Percentiles rank a stretch among this genome's conserved stretches.
phyloP scores from a whole-genome alignment of 768 basidiomycete species.

The Daedaleopsis sinensis region DNA sequence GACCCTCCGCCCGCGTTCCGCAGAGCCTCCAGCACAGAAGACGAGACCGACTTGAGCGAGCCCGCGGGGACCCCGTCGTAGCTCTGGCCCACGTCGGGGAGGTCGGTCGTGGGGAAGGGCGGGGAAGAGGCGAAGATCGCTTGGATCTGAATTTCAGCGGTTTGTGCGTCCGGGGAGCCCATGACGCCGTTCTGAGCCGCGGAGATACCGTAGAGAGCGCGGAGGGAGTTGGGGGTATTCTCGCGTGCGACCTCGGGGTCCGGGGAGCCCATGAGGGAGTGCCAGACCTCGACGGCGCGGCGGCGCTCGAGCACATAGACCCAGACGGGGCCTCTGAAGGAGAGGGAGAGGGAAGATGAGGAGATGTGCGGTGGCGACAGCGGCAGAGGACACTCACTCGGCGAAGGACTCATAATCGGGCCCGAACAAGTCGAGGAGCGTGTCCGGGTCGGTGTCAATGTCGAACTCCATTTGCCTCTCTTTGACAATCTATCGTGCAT shows the following conservation, averaged over 20 bases:
- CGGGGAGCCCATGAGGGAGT: conserved; percentile 71
- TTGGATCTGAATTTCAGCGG: conserved; percentile 79
- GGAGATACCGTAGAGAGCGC: conserved; percentile 66
- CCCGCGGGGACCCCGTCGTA: conserved; percentile 31
- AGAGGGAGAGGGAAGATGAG: not conserved
- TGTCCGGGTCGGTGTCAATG: conserved; percentile 78
- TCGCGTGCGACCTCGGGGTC: conserved; percentile 60
- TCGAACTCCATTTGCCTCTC: conserved; percentile 91
- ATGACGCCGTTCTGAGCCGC: conserved; percentile 65
- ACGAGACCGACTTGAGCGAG: conserved; percentile 47
- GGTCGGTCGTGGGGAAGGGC: conserved; percentile 70
- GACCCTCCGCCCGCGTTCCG: conserved; percentile 33
- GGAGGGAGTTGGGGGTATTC: conserved; percentile 65
- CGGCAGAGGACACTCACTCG: conserved; percentile 58
- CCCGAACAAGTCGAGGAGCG: conserved; percentile 79
- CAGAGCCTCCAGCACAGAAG: conserved; percentile 50
- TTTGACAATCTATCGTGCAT: conserved; percentile 67
- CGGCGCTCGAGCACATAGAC: conserved; percentile 87
- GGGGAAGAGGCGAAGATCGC: conserved; percentile 84
- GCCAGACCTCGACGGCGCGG: conserved; percentile 79
- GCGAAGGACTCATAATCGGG: conserved; percentile 72
- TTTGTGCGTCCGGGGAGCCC: conserved; percentile 65
- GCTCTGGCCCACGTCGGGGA: conserved; percentile 50
- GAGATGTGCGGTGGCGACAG: conserved; percentile 1
- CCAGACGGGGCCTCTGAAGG: conserved; percentile 79